phyloP scores from a whole-genome alignment of 257 asterid species.

The Solanum pennellii region DNA sequence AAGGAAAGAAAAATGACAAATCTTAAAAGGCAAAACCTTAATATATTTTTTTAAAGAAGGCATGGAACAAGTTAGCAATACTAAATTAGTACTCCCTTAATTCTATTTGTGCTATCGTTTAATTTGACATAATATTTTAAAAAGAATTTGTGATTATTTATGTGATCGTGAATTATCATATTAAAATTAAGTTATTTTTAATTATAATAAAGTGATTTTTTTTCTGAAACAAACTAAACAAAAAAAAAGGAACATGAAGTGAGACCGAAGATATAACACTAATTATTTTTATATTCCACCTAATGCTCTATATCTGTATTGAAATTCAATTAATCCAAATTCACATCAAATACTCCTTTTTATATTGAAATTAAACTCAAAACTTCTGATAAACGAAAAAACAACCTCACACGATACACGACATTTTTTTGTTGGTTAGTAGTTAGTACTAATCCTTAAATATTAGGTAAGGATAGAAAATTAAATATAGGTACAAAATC shows the following conservation, averaged over 20 bases:
- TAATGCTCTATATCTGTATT: no score
- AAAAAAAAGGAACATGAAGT: neutral
- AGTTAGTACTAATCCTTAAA: neutral
- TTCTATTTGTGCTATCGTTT: no score
- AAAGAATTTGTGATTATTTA: neutral
- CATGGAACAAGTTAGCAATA: neutral
- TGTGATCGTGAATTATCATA: neutral
- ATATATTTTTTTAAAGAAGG: neutral
- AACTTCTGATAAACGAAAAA: no score
- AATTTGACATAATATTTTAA: no score
- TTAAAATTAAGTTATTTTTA: neutral
- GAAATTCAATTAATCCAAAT: no score
- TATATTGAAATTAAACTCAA: no score
- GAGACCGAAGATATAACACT: neutral
- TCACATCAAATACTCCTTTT: no score
- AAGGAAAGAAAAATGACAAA: neutral
- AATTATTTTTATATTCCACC: no score
- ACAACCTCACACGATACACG: neutral
- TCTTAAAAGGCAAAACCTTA: neutral
- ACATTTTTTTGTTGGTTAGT: neutral
- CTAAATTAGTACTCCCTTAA: neutral
- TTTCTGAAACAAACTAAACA: neutral
- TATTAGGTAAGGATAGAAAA: constrained; percentile 1
- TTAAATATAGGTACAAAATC: neutral
- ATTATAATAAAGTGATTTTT: neutral